These are phyloP conservation scores for Backusella sp. DNA, from an alignment of 192 early-diverging fungal species.

Conservation along the genomic window DNA sequence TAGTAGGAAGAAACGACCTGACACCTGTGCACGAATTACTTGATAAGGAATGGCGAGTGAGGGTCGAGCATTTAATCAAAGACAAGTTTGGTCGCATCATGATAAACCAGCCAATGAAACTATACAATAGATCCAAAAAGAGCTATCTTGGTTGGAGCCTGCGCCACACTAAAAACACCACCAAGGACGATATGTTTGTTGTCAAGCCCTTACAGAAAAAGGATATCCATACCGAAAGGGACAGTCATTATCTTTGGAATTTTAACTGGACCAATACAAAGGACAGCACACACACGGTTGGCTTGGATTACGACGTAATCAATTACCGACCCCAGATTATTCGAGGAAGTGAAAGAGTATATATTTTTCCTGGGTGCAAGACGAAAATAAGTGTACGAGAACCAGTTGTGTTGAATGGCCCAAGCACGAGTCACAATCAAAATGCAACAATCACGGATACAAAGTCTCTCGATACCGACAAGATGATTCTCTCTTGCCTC, in stretches of 20 bases:
- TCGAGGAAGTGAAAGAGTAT: not conserved
- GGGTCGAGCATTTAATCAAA: not conserved
- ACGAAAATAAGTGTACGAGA: not conserved
- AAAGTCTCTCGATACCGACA: constrained; percentile 19
- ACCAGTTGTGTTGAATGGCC: not conserved
- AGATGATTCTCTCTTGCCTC: constrained; percentile 30
- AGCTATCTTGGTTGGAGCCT: not conserved
- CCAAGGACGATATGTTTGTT: not conserved
- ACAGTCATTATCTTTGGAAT: not conserved
- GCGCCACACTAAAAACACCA: not conserved
- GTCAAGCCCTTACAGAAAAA: not conserved
- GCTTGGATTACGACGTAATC: not conserved
- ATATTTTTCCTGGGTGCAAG: not conserved
- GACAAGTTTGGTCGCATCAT: not conserved
- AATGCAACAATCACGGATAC: not conserved
- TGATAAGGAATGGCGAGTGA: not conserved
- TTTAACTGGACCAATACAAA: not conserved
- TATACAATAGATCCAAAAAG: not conserved
- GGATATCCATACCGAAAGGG: not conserved
- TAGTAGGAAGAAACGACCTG: constrained; percentile 2
- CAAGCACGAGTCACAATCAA: not conserved
- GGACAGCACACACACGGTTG: not conserved
- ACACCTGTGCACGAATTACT: not conserved
- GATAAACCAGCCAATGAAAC: not conserved
- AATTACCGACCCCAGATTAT: not conserved